Percentiles rank a stretch among this genome's conserved stretches.
phyloP scores from a whole-genome alignment of 164 flowering plant genomes.

The Nymphaea thermarum region DNA sequence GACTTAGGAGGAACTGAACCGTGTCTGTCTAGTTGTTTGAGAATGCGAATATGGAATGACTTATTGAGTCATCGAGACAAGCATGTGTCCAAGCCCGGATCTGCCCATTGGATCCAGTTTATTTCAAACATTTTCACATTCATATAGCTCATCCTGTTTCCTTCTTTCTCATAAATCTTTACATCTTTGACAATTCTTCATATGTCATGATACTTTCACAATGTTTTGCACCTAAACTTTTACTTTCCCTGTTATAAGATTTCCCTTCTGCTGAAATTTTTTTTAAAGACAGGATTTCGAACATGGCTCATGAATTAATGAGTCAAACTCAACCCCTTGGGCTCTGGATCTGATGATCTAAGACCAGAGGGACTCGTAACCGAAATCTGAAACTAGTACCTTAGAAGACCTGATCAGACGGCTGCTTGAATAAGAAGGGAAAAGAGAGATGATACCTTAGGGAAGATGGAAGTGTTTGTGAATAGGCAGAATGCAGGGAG shows the following conservation, averaged over 20 bases:
- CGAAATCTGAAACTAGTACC: background rate
- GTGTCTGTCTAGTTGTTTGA: background rate
- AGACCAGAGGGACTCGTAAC: background rate
- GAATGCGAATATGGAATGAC: background rate
- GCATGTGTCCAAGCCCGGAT: too few species aligned
- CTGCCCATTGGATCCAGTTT: too few species aligned
- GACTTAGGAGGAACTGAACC: background rate
- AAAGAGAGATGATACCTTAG: constrained; percentile 22
- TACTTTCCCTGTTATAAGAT: too few species aligned
- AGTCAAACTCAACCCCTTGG: too few species aligned
- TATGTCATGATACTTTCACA: too few species aligned
- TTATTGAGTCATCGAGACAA: background rate
- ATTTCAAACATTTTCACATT: background rate
- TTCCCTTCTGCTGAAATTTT: too few species aligned
- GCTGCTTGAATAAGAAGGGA: too few species aligned
- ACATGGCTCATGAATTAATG: too few species aligned
- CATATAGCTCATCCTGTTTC: background rate
- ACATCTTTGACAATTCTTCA: background rate
- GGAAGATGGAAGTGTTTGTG: constrained; percentile 35
- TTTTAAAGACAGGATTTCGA: too few species aligned
- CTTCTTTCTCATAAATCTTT: background rate
- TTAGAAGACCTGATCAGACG: too few species aligned
- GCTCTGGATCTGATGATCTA: too few species aligned
- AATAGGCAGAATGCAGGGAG: constrained; percentile 50
- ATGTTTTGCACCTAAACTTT: too few species aligned